phyloP scores from a whole-genome alignment of 2,329 filamentous ascomycete genomes.

The Venturia carpophila region DNA sequence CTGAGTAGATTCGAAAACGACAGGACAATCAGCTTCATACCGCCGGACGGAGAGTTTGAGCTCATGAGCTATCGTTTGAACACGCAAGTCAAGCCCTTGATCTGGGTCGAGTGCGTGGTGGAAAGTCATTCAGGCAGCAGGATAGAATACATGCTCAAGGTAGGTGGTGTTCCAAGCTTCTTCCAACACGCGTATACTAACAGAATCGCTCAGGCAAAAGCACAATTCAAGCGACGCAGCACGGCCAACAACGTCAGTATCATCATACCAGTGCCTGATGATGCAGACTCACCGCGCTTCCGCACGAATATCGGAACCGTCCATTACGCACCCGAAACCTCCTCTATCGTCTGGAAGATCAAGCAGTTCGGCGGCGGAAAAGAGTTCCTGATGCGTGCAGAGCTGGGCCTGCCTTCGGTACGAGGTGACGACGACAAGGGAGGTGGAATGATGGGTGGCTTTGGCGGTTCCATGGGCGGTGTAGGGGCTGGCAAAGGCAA shows the following conservation, averaged over 20 bases:
- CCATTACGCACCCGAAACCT: slow-evolving; percentile 95
- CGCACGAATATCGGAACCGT: slow-evolving; percentile 95
- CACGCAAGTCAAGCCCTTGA: slow-evolving; percentile 95
- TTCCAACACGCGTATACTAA: not conserved
- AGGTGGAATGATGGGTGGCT: slow-evolving; percentile 95
- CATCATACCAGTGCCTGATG: slow-evolving; percentile 90
- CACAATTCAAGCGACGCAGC: slow-evolving; percentile 95
- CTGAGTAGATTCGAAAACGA: slow-evolving; percentile 97
- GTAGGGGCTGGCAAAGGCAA: slow-evolving; percentile 76
- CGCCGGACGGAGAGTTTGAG: slow-evolving; percentile 96
- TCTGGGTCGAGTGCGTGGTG: slow-evolving; percentile 97
- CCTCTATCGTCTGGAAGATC: slow-evolving; percentile 98
- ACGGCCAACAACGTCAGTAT: slow-evolving; percentile 99
- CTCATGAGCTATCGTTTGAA: slow-evolving; percentile 99
- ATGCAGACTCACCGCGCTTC: slow-evolving; percentile 93
- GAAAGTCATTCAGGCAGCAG: slow-evolving; percentile 91
- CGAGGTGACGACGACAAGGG: slow-evolving; percentile 92
- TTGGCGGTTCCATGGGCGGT: slow-evolving; percentile 94
- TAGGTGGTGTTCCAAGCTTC: slow-evolving; percentile 26
- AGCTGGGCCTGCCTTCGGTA: slow-evolving; percentile 87
- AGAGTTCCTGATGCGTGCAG: slow-evolving; percentile 96
- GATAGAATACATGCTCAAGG: slow-evolving; percentile 98
- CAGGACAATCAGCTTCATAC: slow-evolving; percentile 96
- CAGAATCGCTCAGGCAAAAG: slow-evolving; percentile 54
- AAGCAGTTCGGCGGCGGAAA: slow-evolving; percentile 99